Evolutionary conservation across 2,329 filamentous ascomycete genomes (phyloP).

Genomic region (Metarhizium album): DNA sequence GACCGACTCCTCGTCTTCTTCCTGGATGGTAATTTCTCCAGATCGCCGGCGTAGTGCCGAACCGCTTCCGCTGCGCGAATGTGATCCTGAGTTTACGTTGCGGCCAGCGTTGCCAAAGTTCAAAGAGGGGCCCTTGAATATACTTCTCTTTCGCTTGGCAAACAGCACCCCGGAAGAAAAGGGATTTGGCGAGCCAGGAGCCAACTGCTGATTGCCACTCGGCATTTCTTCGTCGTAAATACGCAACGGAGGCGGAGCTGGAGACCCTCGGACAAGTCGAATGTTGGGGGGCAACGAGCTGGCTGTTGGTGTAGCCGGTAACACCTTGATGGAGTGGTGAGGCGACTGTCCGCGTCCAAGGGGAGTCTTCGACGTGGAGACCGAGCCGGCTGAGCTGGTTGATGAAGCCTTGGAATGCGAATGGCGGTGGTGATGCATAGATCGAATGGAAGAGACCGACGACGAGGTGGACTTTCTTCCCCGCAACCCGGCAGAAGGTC

Average conservation of each 20-base stretch:
- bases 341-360: slow-evolving; percentile 59
- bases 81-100: slow-evolving; percentile 26
- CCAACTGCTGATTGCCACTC: slow-evolving; percentile 21
- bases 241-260: slow-evolving; percentile 37
- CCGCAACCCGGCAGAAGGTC: slow-evolving; percentile 70
- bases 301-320: slow-evolving; percentile 75
- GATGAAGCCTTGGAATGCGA: slow-evolving; percentile 91
- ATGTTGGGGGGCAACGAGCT: slow-evolving; percentile 75
- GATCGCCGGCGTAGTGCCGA: slow-evolving; percentile 55
- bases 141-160: slow-evolving; percentile 67
- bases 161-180: slow-evolving; percentile 59
- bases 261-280: slow-evolving; percentile 58
- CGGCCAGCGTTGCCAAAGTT: slow-evolving; percentile 37
- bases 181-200: slow-evolving; percentile 46
- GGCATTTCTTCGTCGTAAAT: slow-evolving; percentile 51
- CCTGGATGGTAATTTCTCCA: slow-evolving; percentile 61
- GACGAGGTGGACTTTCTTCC: slow-evolving; percentile 94
- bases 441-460: slow-evolving; percentile 85
- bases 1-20: slow-evolving; percentile 47
- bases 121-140: slow-evolving; percentile 72
- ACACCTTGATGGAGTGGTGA: slow-evolving; percentile 87
- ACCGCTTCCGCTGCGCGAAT: slow-evolving; percentile 51
- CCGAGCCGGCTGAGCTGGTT: slow-evolving; percentile 70
- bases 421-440: slow-evolving; percentile 77
- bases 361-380: slow-evolving; percentile 58